These are phyloP conservation scores for Fusarium acutatum DNA, from an alignment of 2,329 filamentous ascomycete genomes.

Conservation along the genomic window DNA sequence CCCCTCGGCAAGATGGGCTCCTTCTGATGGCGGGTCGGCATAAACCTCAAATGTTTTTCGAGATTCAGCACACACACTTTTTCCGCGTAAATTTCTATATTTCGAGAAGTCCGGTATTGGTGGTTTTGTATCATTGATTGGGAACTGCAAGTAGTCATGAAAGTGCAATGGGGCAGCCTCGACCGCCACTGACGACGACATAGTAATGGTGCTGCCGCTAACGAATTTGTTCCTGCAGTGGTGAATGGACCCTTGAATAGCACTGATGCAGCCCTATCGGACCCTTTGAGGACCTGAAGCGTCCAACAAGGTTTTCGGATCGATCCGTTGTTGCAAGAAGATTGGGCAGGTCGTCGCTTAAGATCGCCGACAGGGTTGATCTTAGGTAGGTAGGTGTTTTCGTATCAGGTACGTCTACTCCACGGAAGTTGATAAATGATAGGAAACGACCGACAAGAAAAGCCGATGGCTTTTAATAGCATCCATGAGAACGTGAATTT, in stretches of 20 bases:
- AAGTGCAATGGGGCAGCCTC: constrained; percentile 21
- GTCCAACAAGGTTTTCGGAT: constrained; percentile 23
- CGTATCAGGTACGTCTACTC: constrained; percentile 1
- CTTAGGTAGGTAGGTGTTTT: background rate
- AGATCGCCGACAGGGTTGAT: constrained; percentile 32
- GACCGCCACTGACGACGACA: constrained; percentile 24
- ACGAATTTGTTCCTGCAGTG: constrained; percentile 31
- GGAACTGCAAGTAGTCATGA: constrained; percentile 21
- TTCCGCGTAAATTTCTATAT: constrained; percentile 47
- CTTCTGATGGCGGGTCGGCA: constrained; percentile 8
- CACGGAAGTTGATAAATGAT: background rate
- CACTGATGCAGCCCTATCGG: constrained; percentile 37
- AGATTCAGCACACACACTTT: constrained; percentile 45
- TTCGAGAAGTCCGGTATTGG: constrained; percentile 41
- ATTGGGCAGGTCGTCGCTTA: constrained; percentile 16
- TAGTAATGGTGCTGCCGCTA: constrained; percentile 19
- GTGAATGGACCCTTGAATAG: constrained; percentile 20
- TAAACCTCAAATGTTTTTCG: constrained; percentile 44
- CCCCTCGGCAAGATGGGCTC: constrained; percentile 20
- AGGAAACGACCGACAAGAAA: background rate
- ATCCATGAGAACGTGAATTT: background rate
- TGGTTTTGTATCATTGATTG: constrained; percentile 20
- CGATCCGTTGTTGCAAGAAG: constrained; percentile 19
- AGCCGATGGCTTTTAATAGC: background rate
- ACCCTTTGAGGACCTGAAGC: constrained; percentile 19